Evolutionary conservation across 2,329 filamentous ascomycete genomes (phyloP).

Genomic region (Colletotrichum costaricense): DNA sequence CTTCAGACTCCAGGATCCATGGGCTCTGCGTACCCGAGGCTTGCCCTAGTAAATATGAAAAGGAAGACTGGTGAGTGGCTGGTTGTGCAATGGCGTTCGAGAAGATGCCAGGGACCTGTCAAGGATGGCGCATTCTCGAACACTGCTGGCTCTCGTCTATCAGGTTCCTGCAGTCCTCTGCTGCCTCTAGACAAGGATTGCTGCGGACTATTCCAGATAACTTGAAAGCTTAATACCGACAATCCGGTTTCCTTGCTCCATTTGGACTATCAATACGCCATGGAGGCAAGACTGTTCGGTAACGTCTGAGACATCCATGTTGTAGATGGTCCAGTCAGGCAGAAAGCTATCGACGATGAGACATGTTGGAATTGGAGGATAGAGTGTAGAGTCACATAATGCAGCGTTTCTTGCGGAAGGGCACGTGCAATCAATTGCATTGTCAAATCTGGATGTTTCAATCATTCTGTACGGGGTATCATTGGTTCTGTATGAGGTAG

Average conservation of each 20-base stretch:
- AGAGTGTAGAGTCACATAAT: background rate
- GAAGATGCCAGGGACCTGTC: background rate
- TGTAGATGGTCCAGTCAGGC: background rate
- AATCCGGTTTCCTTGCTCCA: background rate
- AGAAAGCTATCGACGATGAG: background rate
- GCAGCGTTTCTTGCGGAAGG: background rate
- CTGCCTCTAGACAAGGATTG: conserved; percentile 1
- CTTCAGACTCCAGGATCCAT: background rate
- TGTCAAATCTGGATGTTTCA: too few species aligned
- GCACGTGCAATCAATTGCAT: background rate
- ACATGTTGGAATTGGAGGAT: background rate
- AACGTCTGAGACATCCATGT: accelerated
- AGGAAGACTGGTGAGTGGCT: background rate
- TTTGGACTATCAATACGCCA: background rate
- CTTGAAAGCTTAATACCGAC: background rate
- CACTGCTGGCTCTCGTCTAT: background rate
- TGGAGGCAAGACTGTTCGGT: background rate
- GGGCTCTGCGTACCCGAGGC: background rate
- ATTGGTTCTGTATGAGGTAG: too few species aligned
- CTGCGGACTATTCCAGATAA: background rate
- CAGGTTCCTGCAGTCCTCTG: background rate
- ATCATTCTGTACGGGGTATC: too few species aligned
- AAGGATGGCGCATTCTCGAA: conserved; percentile 12
- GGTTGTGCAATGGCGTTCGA: background rate
- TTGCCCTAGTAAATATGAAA: background rate